Conservation (phyloP, 2,329 filamentous ascomycete genomes). For the Fusarium praegraminearum region DNA sequence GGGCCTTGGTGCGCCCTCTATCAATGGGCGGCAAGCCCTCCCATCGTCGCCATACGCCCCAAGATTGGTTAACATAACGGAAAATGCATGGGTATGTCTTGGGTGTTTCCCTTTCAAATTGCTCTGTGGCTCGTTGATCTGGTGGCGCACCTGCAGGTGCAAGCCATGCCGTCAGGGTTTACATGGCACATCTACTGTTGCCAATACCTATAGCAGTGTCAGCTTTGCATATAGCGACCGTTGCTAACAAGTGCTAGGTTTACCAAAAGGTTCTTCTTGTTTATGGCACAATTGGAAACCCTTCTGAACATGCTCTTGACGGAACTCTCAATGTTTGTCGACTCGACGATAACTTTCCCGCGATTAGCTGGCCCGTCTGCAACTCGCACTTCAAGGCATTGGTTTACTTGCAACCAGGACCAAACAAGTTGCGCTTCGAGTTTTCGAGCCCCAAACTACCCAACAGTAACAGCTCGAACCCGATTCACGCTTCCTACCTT, state of each 20-base stretch:
- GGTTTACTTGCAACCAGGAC: slow-evolving; percentile 89
- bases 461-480: slow-evolving; percentile 73
- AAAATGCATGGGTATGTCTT: slow-evolving; percentile 83
- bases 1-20: slow-evolving; percentile 67
- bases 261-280: slow-evolving; percentile 91
- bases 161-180: slow-evolving; percentile 31
- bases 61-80: slow-evolving; percentile 79
- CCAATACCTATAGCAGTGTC: slow-evolving; percentile 14
- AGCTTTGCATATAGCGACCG: slow-evolving; percentile 12
- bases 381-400: slow-evolving; percentile 93
- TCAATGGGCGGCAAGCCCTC: slow-evolving; percentile 66
- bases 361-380: slow-evolving; percentile 86
- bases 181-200: slow-evolving; percentile 17
- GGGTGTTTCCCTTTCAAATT: slow-evolving; percentile 28
- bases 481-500: slow-evolving; percentile 81
- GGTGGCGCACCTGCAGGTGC: slow-evolving; percentile 22
- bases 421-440: slow-evolving; percentile 88
- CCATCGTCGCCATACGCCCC: slow-evolving; percentile 85
- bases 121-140: slow-evolving; percentile 22
- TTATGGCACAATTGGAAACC: slow-evolving; percentile 83
- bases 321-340: slow-evolving; percentile 84
- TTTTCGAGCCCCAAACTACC: slow-evolving; percentile 86
- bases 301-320: slow-evolving; percentile 75
- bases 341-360: slow-evolving; percentile 86
- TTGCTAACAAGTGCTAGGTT: slow-evolving; percentile 67